These are phyloP conservation scores for Collybia mongolica DNA, from an alignment of 768 basidiomycete species.

Conservation along the genomic window DNA sequence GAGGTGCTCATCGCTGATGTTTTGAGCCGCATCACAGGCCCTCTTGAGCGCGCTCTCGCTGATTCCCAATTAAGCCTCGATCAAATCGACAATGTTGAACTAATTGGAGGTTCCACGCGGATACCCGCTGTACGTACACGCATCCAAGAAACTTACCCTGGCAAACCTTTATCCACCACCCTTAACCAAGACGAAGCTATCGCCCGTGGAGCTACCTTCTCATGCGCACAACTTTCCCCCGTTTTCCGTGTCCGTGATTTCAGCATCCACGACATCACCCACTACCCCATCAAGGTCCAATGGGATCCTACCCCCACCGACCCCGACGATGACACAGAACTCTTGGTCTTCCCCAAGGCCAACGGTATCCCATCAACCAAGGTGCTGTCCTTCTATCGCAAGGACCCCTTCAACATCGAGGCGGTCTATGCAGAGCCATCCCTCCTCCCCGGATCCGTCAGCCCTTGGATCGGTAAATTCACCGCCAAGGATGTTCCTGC, in stretches of 20 bases:
- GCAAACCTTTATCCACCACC: conserved; percentile 84
- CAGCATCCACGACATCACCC: conserved; percentile 79
- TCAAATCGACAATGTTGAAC: conserved; percentile 87
- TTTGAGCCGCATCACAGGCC: conserved; percentile 72
- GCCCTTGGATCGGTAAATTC: conserved; percentile 84
- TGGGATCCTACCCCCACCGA: conserved; percentile 79
- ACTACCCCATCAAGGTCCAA: conserved; percentile 87
- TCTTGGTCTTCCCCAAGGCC: conserved; percentile 84
- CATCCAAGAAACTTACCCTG: conserved; percentile 81
- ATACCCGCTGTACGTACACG: conserved; percentile 87
- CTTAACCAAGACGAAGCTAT: conserved; percentile 98
- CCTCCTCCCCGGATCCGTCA: conserved; percentile 71
- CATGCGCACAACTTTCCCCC: conserved; percentile 96
- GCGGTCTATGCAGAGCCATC: conserved; percentile 77
- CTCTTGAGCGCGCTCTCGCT: conserved; percentile 74
- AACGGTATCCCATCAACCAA: conserved; percentile 93
- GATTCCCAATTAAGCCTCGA: conserved; percentile 82
- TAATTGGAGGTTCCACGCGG: conserved; percentile 92
- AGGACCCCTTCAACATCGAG: conserved; percentile 85
- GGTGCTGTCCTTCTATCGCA: conserved; percentile 92
- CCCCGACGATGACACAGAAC: conserved; percentile 87
- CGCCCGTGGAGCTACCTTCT: conserved; percentile 94
- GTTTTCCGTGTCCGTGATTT: conserved; percentile 98
- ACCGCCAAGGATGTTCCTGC: conserved; percentile 79
- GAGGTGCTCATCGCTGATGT: conserved; percentile 76